Conservation (phyloP, 2,329 filamentous ascomycete species). For the Drechslerella dactyloides region DNA sequence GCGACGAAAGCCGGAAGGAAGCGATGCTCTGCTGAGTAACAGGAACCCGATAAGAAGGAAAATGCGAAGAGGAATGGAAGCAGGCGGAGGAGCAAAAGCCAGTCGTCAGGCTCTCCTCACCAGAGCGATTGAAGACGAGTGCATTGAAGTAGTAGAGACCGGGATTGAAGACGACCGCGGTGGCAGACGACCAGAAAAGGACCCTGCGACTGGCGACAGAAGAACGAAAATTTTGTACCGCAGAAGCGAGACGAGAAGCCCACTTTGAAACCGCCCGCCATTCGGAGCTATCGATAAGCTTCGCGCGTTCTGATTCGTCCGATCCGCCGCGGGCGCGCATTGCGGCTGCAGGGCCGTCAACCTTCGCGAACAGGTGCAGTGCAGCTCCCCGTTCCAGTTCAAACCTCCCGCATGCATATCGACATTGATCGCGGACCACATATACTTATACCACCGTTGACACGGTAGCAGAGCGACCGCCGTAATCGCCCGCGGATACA, state of each 20-base stretch:
- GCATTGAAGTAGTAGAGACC: not conserved
- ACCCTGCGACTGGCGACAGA: not conserved
- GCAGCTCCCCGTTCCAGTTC: not conserved
- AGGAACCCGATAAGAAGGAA: not conserved
- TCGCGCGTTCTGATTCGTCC: slow-evolving; percentile 18
- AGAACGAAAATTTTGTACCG: slow-evolving; percentile 7
- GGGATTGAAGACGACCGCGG: not conserved
- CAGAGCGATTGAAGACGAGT: not conserved
- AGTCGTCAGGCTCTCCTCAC: not conserved
- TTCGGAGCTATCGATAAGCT: slow-evolving; percentile 49
- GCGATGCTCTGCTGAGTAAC: not conserved
- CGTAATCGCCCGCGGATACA: no score
- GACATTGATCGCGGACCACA: no score
- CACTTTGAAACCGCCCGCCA: slow-evolving; percentile 31
- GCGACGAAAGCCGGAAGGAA: slow-evolving; percentile 1
- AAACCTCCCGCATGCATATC: no score
- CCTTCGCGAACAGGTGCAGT: slow-evolving; percentile 14
- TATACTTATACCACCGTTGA: no score
- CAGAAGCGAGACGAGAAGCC: slow-evolving; percentile 15
- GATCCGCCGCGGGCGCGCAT: slow-evolving; percentile 4
- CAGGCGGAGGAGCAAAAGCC: not conserved
- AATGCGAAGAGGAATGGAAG: not conserved
- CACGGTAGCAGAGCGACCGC: no score
- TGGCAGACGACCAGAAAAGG: slow-evolving; percentile 29
- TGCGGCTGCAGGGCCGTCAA: slow-evolving; percentile 6